Percentiles rank a stretch among this genome's conserved stretches.
Conservation (phyloP, 2,329 filamentous ascomycete species). For the Graphium sp. region DNA sequence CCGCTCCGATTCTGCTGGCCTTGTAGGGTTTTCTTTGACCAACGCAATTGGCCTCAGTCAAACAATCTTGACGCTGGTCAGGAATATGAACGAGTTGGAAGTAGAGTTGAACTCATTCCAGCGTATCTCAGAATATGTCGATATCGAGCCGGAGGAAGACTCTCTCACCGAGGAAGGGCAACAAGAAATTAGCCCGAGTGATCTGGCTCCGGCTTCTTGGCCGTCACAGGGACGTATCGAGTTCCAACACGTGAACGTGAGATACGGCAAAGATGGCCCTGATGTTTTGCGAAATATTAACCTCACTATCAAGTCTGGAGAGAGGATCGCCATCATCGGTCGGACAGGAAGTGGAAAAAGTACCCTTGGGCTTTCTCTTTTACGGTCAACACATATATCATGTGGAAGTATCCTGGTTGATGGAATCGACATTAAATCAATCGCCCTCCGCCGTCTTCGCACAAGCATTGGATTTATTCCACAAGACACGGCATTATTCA, state of each 20-base stretch:
- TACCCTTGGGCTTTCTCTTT: slow-evolving; percentile 32
- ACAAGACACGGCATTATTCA: slow-evolving; percentile 30
- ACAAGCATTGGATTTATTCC: slow-evolving; percentile 29
- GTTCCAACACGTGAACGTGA: slow-evolving; percentile 18
- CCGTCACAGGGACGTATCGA: slow-evolving; percentile 17
- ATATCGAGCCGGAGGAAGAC: slow-evolving; percentile 17
- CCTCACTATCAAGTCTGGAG: slow-evolving; percentile 34
- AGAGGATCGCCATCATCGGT: slow-evolving; percentile 56
- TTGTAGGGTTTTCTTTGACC: slow-evolving; percentile 29
- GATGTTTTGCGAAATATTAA: slow-evolving; percentile 24
- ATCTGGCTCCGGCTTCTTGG: slow-evolving; percentile 13
- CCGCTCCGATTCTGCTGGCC: slow-evolving; percentile 20
- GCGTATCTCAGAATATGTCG: slow-evolving; percentile 18
- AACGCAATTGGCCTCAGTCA: slow-evolving; percentile 24
- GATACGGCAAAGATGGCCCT: slow-evolving; percentile 16
- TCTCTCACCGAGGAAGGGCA: slow-evolving; percentile 10
- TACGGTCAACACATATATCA: slow-evolving; percentile 23
- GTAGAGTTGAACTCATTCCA: slow-evolving; percentile 20
- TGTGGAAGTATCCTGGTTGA: slow-evolving; percentile 26
- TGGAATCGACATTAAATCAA: slow-evolving; percentile 23
- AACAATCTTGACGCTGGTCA: slow-evolving; percentile 23
- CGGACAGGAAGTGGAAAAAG: slow-evolving; percentile 62
- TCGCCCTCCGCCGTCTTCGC: slow-evolving; percentile 24
- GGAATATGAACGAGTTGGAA: slow-evolving; percentile 26
- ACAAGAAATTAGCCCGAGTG: slow-evolving; percentile 15